phyloP scores from a whole-genome alignment of 306 rosid species.

The Citrullus colocynthis region DNA sequence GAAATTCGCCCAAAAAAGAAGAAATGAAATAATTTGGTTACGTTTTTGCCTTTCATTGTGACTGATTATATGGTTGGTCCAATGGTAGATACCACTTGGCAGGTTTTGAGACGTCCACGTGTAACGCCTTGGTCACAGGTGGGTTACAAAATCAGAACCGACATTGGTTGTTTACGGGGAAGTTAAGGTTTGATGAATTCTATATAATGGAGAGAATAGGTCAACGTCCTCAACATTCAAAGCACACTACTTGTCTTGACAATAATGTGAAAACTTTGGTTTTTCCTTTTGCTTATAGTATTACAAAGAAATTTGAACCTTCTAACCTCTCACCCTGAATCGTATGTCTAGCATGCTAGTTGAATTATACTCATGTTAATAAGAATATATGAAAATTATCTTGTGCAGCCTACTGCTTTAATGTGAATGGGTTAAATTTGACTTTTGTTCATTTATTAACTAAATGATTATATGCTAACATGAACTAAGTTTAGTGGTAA shows the following conservation, averaged over 20 bases:
- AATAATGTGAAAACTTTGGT: neutral
- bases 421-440: neutral
- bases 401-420: neutral
- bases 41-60: neutral
- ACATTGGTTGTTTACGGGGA: conserved; percentile 28
- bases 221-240: conserved; percentile 16
- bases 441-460: too few species aligned
- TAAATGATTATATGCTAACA: too few species aligned
- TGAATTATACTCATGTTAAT: too few species aligned
- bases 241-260: neutral
- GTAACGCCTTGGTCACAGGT: neutral
- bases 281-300: too few species aligned
- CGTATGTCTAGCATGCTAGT: too few species aligned
- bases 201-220: conserved; percentile 21
- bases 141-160: neutral
- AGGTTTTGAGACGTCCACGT: neutral
- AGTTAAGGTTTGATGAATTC: conserved; percentile 28
- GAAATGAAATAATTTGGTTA: neutral
- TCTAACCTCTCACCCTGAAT: too few species aligned
- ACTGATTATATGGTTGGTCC: neutral
- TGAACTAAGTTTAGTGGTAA: too few species aligned
- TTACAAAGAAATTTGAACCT: too few species aligned
- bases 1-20: neutral
- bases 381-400: too few species aligned
- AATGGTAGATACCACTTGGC: neutral